Conservation (phyloP, 78 protist species). For the Pelomyxa schiedti region DNA sequence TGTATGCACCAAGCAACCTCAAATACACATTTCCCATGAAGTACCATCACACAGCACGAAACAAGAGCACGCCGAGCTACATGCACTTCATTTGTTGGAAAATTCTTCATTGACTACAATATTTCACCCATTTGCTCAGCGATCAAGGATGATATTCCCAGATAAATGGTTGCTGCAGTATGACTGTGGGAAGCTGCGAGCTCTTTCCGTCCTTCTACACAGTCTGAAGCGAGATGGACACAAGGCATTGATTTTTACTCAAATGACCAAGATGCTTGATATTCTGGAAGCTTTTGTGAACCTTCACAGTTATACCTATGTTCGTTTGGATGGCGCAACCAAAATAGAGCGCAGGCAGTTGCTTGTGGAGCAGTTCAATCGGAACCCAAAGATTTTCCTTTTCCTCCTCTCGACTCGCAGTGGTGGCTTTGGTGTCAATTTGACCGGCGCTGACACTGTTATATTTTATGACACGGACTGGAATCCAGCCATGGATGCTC, state of each 20-base stretch:
- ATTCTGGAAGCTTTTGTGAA: slow-evolving; percentile 77
- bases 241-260: slow-evolving; percentile 70
- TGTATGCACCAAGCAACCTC: no score
- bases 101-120: no score
- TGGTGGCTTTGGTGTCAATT: slow-evolving; percentile 93
- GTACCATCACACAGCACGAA: no score
- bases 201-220: slow-evolving; percentile 50
- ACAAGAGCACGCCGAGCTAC: no score
- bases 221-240: slow-evolving; percentile 55
- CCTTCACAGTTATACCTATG: slow-evolving; percentile 63
- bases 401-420: slow-evolving; percentile 85
- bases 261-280: slow-evolving; percentile 79
- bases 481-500: slow-evolving; percentile 91
- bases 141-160: slow-evolving; percentile 77
- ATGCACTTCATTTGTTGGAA: no score
- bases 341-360: slow-evolving; percentile 66
- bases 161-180: slow-evolving; percentile 77
- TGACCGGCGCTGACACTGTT: slow-evolving; percentile 96
- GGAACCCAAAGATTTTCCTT: slow-evolving; percentile 47
- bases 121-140: no score
- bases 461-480: slow-evolving; percentile 93
- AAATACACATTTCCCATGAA: no score
- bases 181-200: slow-evolving; percentile 92
- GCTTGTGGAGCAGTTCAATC: slow-evolving; percentile 78
- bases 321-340: slow-evolving; percentile 93